Percentiles rank a stretch among this genome's conserved stretches.
Evolutionary conservation across 2,329 filamentous ascomycete species (phyloP).

Genomic region (Ophiostoma perfectum): DNA sequence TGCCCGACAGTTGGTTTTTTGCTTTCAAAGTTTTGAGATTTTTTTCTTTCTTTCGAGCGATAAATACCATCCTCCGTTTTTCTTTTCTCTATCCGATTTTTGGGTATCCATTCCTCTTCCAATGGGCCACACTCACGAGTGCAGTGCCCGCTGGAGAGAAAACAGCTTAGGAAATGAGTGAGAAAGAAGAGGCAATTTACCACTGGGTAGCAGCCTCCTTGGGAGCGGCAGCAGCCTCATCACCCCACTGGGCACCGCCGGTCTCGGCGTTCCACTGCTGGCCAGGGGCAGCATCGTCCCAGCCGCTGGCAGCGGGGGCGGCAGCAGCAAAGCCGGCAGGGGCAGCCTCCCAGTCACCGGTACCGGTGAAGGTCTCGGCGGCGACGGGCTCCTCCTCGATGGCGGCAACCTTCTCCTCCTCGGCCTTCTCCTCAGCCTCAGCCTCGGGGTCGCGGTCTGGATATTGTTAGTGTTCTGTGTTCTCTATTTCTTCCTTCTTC

Average conservation of each 20-base stretch:
- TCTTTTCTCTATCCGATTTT: slow-evolving; percentile 18
- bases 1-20: slow-evolving; percentile 9
- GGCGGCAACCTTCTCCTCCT: slow-evolving; percentile 84
- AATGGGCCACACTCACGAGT: no score
- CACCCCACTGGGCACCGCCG: slow-evolving; percentile 52
- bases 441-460: slow-evolving; percentile 95
- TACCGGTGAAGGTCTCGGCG: slow-evolving; percentile 66
- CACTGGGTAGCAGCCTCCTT: slow-evolving; percentile 48
- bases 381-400: slow-evolving; percentile 77
- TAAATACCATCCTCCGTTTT: slow-evolving; percentile 16
- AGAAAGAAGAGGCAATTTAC: slow-evolving; percentile 35
- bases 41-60: slow-evolving; percentile 19
- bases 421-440: slow-evolving; percentile 96
- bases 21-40: slow-evolving; percentile 16
- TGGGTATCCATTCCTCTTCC: neutral
- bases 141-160: neutral
- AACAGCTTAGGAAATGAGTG: neutral
- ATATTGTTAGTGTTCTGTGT: slow-evolving; percentile 22
- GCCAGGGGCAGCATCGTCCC: slow-evolving; percentile 60
- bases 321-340: slow-evolving; percentile 64
- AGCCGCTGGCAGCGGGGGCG: slow-evolving; percentile 43
- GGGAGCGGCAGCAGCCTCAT: slow-evolving; percentile 32
- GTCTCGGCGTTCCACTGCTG: slow-evolving; percentile 62
- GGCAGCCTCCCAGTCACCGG: slow-evolving; percentile 79
- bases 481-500: neutral